phyloP scores from a whole-genome alignment of 1,284 basidiomycete species.

The Malassezia arunalokei region DNA sequence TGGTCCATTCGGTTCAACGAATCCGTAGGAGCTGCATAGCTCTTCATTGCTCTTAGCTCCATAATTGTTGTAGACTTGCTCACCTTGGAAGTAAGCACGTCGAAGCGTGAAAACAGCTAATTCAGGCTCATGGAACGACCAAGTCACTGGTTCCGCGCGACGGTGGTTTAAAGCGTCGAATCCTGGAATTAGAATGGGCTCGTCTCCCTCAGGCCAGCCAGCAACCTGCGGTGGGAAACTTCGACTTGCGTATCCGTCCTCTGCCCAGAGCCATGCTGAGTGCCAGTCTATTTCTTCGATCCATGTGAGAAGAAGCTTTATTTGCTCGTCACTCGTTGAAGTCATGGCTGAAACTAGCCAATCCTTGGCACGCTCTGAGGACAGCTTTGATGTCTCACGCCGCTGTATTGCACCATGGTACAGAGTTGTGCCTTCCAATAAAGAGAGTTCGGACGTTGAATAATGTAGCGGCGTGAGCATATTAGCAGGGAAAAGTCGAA shows the following conservation, averaged over 20 bases:
- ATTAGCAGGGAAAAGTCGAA: conserved; percentile 17
- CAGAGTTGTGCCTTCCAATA: conserved; percentile 26
- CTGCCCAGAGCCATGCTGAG: conserved; percentile 29
- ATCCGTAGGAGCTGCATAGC: conserved; percentile 32
- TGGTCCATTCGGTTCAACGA: conserved; percentile 16
- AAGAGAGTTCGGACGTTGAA: conserved; percentile 14
- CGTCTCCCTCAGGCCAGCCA: conserved; percentile 2
- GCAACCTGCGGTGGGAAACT: conserved; percentile 32
- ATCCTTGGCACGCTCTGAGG: not conserved
- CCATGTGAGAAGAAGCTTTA: not conserved
- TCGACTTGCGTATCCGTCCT: conserved; percentile 23
- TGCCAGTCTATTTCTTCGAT: conserved; percentile 5
- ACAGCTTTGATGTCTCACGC: not conserved
- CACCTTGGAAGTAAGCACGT: not conserved
- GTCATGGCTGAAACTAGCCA: not conserved
- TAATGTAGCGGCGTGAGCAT: conserved; percentile 26
- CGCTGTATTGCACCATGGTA: not conserved
- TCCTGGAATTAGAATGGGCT: conserved; percentile 35
- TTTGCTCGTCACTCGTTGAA: not conserved
- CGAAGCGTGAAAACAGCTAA: not conserved
- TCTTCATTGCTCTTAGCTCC: conserved; percentile 43
- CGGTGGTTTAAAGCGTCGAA: conserved; percentile 38
- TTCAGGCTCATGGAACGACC: conserved; percentile 13
- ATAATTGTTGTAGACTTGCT: conserved; percentile 42
- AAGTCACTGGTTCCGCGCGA: conserved; percentile 28